Evolutionary conservation across 1,284 basidiomycete genomes (phyloP), one percentile per base, ranked within the genome.

Genomic region (Uromyces viciae-fabae): DNA sequence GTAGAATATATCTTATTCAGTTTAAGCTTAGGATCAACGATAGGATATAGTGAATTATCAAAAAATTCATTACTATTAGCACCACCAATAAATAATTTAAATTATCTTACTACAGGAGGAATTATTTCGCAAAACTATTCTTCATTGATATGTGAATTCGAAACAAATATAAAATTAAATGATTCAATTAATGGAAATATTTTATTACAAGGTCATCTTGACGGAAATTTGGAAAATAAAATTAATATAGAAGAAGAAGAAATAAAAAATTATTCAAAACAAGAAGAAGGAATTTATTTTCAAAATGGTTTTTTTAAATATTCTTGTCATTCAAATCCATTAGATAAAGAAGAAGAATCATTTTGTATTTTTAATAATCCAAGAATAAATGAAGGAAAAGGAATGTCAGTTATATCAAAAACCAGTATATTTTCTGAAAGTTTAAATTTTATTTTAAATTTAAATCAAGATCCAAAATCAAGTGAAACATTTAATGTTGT

Each of bases 291-390:
- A 8, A 38, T 58, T 19, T 36, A 28, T 74, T 58, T 74, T 52
- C 40, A 22, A 33, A 40, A 76, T 31, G 75, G 75, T 3, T 76
- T 76, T 64, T 49, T 76, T 60, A 19, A 76, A 46, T 28, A 64
- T 31, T 38, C 58, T 22, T 76, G 75, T 52, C 46, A 66, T 28
- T 60, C 60, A 14, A 36, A 64, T 52, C 75, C 42, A 17, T 49
- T 15, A 28, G 40, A 43, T 71, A 22, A 49, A 49, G 56, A 64
- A n/a, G 19, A 33, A 4, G 74, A 76, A 42, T 60, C 60, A 17
- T 46, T 76, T 31, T 76, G 75, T 31, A 64, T 76, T 40, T 76
- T 64, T 43, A 19, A 49, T 25, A 76, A 76, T 40, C 62, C 58
- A 28, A 62, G 42, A 38, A 64, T 76, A 2, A 66, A 76, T n/a